These are phyloP conservation scores for Alternaria dauci DNA, from an alignment of 2,329 filamentous ascomycete species.

Conservation along the genomic window DNA sequence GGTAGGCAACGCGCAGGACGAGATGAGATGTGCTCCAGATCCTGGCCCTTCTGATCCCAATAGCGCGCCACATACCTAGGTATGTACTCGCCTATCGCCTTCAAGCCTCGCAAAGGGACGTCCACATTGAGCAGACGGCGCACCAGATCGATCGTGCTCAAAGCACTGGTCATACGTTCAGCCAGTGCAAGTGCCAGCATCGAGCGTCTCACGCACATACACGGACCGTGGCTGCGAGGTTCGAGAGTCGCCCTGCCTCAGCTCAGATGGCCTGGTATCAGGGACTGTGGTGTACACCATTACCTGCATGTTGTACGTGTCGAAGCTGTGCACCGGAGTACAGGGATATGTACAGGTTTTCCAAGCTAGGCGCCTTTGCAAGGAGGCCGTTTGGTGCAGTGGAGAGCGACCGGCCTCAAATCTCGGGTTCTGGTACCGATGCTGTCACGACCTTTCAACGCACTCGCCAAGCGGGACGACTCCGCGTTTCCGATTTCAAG, in stretches of 20 bases:
- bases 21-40: neutral
- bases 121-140: neutral
- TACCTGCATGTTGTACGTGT: neutral
- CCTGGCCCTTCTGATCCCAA: neutral
- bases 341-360: neutral
- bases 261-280: neutral
- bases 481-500: neutral
- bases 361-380: neutral
- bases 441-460: conserved; percentile 1
- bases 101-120: neutral
- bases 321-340: neutral
- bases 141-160: conserved; percentile 1
- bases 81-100: conserved; percentile 9
- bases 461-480: neutral
- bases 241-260: neutral
- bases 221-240: neutral
- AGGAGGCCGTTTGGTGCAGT: neutral
- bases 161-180: conserved; percentile 16
- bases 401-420: neutral
- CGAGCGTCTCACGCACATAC: neutral
- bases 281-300: neutral
- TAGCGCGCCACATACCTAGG: conserved; percentile 8
- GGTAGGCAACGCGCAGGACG: neutral
- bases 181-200: conserved; percentile 1
- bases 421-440: neutral